Evolutionary conservation across 2,329 filamentous ascomycete species (phyloP).

Genomic region (Ophiosphaerella narmari): DNA sequence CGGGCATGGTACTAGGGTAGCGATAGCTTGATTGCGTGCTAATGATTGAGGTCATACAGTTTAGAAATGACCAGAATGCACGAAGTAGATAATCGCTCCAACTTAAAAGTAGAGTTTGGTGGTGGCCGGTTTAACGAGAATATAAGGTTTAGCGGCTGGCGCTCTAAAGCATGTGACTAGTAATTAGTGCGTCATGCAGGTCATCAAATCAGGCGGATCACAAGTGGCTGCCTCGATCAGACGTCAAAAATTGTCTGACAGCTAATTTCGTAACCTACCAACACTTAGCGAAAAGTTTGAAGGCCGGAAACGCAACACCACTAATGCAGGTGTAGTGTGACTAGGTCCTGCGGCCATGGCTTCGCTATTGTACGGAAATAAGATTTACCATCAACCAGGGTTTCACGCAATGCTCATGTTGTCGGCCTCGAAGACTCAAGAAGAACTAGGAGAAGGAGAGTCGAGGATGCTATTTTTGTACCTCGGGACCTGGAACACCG

Average conservation of each 20-base stretch:
- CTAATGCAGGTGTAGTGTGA: constrained; percentile 18
- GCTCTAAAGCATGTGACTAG: constrained; percentile 10
- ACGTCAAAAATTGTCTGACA: constrained; percentile 26
- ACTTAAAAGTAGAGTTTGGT: constrained; percentile 2
- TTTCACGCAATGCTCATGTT: too few relatives aligned
- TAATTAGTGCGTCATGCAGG: constrained; percentile 17
- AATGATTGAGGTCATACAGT: background rate
- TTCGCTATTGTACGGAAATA: constrained; percentile 13
- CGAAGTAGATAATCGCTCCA: background rate
- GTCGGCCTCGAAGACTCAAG: too few relatives aligned
- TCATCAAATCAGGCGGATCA: background rate
- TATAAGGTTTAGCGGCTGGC: constrained; percentile 18
- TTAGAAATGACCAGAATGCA: background rate
- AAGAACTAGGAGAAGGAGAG: background rate
- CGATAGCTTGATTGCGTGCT: background rate
- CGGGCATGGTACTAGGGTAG: background rate
- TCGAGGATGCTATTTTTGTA: constrained; percentile 9
- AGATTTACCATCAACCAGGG: constrained; percentile 3
- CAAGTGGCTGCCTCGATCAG: constrained; percentile 5
- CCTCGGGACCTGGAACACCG: constrained; percentile 23
- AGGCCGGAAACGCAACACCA: constrained; percentile 11
- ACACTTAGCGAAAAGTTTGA: constrained; percentile 12
- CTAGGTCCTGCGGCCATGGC: constrained; percentile 18
- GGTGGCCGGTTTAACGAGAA: constrained; percentile 18
- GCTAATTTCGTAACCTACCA: constrained; percentile 18